Conservation (phyloP, 345 rosid species). For the Xanthoceras sorbifolium region DNA sequence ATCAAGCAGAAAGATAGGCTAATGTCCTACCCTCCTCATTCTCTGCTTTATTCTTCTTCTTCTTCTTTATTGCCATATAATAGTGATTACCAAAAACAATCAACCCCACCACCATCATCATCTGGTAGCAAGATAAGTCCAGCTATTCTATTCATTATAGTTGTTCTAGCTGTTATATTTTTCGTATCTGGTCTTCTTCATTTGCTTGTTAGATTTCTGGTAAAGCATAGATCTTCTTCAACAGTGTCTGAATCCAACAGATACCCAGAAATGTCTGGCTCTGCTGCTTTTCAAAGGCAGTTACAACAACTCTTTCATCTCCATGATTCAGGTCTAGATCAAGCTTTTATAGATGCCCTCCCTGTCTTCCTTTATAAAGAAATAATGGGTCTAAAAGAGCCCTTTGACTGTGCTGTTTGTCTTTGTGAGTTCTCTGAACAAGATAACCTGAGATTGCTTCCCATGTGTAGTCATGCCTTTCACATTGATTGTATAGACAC, state of each 20-base stretch:
- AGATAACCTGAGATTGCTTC: slow-evolving; percentile 81
- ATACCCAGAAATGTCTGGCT: slow-evolving; percentile 59
- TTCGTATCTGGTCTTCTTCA: slow-evolving; percentile 78
- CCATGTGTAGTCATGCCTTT: slow-evolving; percentile 85
- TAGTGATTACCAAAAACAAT: slow-evolving; percentile 35
- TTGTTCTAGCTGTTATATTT: slow-evolving; percentile 60
- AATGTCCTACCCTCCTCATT: slow-evolving; percentile 26
- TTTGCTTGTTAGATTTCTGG: slow-evolving; percentile 54
- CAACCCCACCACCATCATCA: slow-evolving; percentile 37
- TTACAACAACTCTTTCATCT: slow-evolving; percentile 87
- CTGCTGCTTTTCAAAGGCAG: slow-evolving; percentile 76
- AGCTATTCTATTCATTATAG: slow-evolving; percentile 59
- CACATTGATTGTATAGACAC: slow-evolving; percentile 90
- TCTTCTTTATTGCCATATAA: slow-evolving; percentile 33
- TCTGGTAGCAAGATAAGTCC: slow-evolving; percentile 59
- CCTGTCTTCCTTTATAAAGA: slow-evolving; percentile 78
- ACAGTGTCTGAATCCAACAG: slow-evolving; percentile 49
- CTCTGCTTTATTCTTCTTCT: slow-evolving; percentile 37
- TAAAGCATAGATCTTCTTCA: slow-evolving; percentile 61
- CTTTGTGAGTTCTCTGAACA: slow-evolving; percentile 72
- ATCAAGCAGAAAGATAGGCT: slow-evolving; percentile 30
- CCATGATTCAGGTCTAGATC: slow-evolving; percentile 92
- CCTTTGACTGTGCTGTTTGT: slow-evolving; percentile 91
- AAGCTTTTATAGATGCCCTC: slow-evolving; percentile 81
- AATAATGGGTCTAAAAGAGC: slow-evolving; percentile 72